A percentile compares a stretch with the other conserved stretches of the same genome.
Evolutionary conservation across 1,284 basidiomycete genomes (phyloP).

Genomic region (Microbotryomycetes sp.): DNA sequence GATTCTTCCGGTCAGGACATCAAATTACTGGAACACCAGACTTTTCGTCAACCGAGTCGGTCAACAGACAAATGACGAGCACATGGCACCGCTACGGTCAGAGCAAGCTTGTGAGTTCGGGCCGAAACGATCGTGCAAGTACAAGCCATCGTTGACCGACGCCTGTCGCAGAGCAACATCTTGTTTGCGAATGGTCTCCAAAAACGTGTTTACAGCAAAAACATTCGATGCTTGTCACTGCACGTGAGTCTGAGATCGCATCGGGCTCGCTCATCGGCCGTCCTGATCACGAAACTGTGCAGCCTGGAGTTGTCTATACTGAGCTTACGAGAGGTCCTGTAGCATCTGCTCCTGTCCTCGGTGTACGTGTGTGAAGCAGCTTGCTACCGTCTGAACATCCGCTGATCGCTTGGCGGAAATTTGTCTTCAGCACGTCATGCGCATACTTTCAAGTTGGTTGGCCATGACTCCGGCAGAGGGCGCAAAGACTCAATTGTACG

Average conservation of each 20-base stretch:
- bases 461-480: slow-evolving; percentile 34
- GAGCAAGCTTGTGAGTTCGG: slow-evolving; percentile 1
- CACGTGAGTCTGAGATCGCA: neutral
- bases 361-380: slow-evolving; percentile 31
- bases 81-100: slow-evolving; percentile 24
- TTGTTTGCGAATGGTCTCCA: slow-evolving; percentile 31
- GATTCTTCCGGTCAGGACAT: slow-evolving; percentile 11
- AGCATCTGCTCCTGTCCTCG: slow-evolving; percentile 12
- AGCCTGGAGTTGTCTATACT: slow-evolving; percentile 30
- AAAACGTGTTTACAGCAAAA: slow-evolving; percentile 22
- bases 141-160: slow-evolving; percentile 5
- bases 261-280: neutral
- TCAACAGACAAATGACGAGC: slow-evolving; percentile 7
- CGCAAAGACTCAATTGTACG: slow-evolving; percentile 40
- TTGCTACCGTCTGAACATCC: slow-evolving; percentile 31
- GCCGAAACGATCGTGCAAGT: neutral
- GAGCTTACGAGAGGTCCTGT: slow-evolving; percentile 25
- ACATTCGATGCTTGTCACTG: slow-evolving; percentile 20
- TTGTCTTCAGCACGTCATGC: neutral
- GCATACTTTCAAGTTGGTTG: neutral
- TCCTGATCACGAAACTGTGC: slow-evolving; percentile 2
- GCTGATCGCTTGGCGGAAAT: neutral
- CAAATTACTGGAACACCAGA: slow-evolving; percentile 12
- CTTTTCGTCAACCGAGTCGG: slow-evolving; percentile 19
- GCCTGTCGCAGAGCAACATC: slow-evolving; percentile 17